Base-by-base conservation (phyloP, 1,284 basidiomycete genomes). In the Anthracocystis walkeri region DNA sequence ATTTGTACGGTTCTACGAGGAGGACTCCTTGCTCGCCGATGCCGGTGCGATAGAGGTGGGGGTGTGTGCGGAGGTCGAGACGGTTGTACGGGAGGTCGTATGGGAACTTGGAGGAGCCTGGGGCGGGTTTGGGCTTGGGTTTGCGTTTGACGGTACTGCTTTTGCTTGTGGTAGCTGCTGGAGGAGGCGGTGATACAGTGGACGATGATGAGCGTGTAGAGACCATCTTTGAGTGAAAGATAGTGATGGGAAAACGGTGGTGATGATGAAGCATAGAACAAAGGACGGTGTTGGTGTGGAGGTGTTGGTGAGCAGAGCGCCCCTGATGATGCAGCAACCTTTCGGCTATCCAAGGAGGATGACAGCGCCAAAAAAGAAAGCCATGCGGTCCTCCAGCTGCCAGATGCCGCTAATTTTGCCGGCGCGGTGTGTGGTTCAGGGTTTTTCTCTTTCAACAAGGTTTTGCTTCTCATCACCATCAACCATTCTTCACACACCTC, bases 1-100 rank as follows among this genome's bases (percentile, higher is more conserved):
- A 59, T 41, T 77, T 77, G 63, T 77, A 77, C 21, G 75, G 75
- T 21, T 75, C 58, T 2, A 75, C 71, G 57, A 61, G 61, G 20
- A 77, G 57, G 16, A 77, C 75, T 12, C 75, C 75, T 44, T 77
- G 75, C 31, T 77, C 75, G 41, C 75, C 75, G 6, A 66, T 42
- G 44, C 75, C 75, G 0, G 71, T 69, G 23, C 75, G 62, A 59
- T 77, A 77, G 27, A 77, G 67, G 54, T 57, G 52, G 2, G 70
- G 75, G 14, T 62, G 40, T 11, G 66, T 61, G 38, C 66, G 75
- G 3, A 74, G 61, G 23, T 54, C 41, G 10, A 77, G 59, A 0
- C 16, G 23, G 3, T 45, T 4, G 45, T 65, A 74, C 21, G 64
- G 65, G 27, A 77, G 70, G 51, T 58, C 25, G 58, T 77, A 77